Conservation (phyloP, 2,329 filamentous ascomycete species). For the Bipolaris gigantea region DNA sequence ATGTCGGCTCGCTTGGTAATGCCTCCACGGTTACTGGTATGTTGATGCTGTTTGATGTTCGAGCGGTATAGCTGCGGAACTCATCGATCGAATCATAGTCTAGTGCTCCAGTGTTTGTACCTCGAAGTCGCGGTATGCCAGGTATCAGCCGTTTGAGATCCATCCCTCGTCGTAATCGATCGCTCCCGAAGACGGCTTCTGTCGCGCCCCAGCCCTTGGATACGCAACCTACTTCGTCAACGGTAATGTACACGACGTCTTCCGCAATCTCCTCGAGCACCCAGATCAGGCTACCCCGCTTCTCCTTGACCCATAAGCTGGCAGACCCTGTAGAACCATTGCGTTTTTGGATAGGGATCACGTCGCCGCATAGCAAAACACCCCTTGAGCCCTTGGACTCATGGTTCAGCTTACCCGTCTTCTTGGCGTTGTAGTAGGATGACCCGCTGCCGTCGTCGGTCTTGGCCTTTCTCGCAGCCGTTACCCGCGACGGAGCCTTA, state of each 20-base stretch:
- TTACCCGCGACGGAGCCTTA: slow-evolving; percentile 69
- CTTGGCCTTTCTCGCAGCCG: slow-evolving; percentile 63
- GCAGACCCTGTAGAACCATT: slow-evolving; percentile 91
- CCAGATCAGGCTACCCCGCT: slow-evolving; percentile 91
- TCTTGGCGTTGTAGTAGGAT: slow-evolving; percentile 53
- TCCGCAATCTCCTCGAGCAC: slow-evolving; percentile 97
- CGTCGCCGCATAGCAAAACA: slow-evolving; percentile 91
- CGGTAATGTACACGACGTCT: slow-evolving; percentile 75
- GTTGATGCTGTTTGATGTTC: slow-evolving; percentile 73
- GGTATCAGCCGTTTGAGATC: slow-evolving; percentile 80
- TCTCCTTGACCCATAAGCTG: slow-evolving; percentile 98
- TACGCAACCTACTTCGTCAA: slow-evolving; percentile 78
- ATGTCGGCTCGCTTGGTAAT: slow-evolving; percentile 66
- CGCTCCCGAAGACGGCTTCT: slow-evolving; percentile 83
- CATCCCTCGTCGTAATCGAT: slow-evolving; percentile 66
- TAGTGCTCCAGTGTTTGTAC: slow-evolving; percentile 70
- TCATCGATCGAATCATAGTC: slow-evolving; percentile 76
- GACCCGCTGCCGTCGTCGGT: slow-evolving; percentile 62
- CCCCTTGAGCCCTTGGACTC: slow-evolving; percentile 77
- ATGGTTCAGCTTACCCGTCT: slow-evolving; percentile 62
- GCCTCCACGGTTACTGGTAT: slow-evolving; percentile 83
- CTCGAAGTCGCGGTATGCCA: slow-evolving; percentile 75
- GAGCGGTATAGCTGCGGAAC: slow-evolving; percentile 81
- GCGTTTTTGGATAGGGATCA: slow-evolving; percentile 96
- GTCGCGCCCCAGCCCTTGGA: slow-evolving; percentile 72